Percentiles rank a stretch among this genome's conserved stretches.
phyloP scores from a whole-genome alignment of 768 basidiomycete genomes.

The Trametes cingulata region DNA sequence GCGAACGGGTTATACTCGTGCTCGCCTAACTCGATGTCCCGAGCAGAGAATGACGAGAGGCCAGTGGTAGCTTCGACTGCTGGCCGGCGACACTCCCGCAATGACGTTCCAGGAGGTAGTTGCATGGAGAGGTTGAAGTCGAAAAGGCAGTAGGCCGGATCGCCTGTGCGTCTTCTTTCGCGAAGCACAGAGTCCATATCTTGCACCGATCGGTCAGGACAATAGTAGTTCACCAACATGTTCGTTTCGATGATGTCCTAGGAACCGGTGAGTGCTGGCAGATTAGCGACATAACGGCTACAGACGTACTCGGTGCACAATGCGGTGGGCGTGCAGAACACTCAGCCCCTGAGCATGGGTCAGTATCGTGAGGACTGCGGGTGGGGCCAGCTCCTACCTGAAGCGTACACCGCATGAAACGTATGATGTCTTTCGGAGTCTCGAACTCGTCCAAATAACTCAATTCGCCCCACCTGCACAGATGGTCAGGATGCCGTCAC shows the following conservation, averaged over 20 bases:
- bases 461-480: background rate
- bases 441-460: background rate
- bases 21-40: background rate
- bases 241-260: background rate
- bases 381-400: too few relatives aligned
- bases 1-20: background rate
- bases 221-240: background rate
- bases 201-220: background rate
- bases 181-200: background rate
- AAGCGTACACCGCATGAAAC: background rate
- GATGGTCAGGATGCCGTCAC: background rate
- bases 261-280: too few relatives aligned
- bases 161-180: background rate
- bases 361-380: too few relatives aligned
- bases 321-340: background rate
- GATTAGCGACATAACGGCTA: background rate
- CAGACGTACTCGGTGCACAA: constrained; percentile 1
- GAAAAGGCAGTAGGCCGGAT: background rate
- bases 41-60: background rate
- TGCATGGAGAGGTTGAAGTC: constrained; percentile 2
- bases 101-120: background rate
- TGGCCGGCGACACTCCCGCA: background rate
- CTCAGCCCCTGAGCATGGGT: background rate
- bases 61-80: background rate
- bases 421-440: background rate